Base-by-base conservation (phyloP, 2,329 filamentous ascomycete genomes). In the Berkeleyomyces basicola region DNA sequence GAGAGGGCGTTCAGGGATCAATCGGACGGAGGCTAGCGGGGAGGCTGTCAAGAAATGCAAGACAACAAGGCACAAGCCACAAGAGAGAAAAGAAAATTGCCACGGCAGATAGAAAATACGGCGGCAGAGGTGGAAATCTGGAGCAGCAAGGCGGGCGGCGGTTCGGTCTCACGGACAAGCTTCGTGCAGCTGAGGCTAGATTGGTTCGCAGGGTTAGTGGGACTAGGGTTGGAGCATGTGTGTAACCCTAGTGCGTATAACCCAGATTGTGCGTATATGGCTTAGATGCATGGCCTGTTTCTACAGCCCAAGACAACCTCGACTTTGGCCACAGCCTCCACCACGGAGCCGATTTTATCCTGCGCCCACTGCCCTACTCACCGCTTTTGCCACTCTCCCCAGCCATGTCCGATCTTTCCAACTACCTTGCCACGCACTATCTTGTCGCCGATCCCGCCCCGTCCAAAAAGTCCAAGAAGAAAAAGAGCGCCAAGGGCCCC, bases 351-450 rank as follows among this genome's bases (percentile, higher is more conserved):
- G 31, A 23, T 49, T 23, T 51, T 51, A 51, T 16, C n/a, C 33
- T 57, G 6, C 36, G 5, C 37, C 42, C 2, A 37, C 77, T 65
- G 51, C 36, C 31, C 46, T 49, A 14, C 46, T 51, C 47, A 7
- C 49, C 14, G 4, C 7, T 37, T 37, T 55, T 5, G 3, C 11
- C 10, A 7, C 7, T 40, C 16, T 47, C 33, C 61, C 1, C 6
- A 33, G 47, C 47, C 7, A 65, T 65, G 63, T 65, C 63, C n/a
- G 79, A 83, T 67, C 80, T 96, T 67, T 85, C 90, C 64, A 84
- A 85, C 70, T 99, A 97, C 70, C 82, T 99, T 43, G 91, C 92
- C 44, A 86, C 89, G 66, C 93, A 90, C 73, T 99, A 99, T 72
- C 84, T 99, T 59, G 76, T 79, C 62, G 76, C 80, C 47, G 79